These are phyloP conservation scores for Cutaneotrichosporon spelunceum DNA, from an alignment of 1,284 basidiomycete genomes.

Conservation along the genomic window DNA sequence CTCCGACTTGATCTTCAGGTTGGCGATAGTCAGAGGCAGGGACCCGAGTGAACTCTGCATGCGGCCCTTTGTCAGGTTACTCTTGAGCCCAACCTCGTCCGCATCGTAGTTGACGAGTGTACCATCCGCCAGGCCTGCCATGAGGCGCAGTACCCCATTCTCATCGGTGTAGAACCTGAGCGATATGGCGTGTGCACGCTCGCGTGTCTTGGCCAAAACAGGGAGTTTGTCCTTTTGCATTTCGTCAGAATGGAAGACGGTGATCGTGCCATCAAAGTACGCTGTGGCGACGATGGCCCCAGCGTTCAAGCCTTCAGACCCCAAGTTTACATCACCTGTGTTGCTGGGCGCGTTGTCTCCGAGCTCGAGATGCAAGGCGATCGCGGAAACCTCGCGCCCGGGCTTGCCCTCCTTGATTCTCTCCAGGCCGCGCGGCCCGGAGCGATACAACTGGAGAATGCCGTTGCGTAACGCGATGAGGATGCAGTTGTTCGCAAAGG, in stretches of 20 bases:
- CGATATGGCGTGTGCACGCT: slow-evolving; percentile 28
- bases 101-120: slow-evolving; percentile 62
- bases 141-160: slow-evolving; percentile 57
- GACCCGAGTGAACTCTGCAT: slow-evolving; percentile 48
- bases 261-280: not conserved
- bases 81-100: slow-evolving; percentile 17
- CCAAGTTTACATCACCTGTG: not conserved
- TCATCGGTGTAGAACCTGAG: slow-evolving; percentile 38
- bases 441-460: not conserved
- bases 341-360: not conserved
- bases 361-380: not conserved
- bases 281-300: not conserved
- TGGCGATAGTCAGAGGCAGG: slow-evolving; percentile 29
- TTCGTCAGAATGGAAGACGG: not conserved
- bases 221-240: not conserved
- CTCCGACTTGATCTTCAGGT: slow-evolving; percentile 17
- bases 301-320: not conserved
- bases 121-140: slow-evolving; percentile 78
- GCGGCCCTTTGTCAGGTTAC: slow-evolving; percentile 45
- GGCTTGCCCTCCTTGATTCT: slow-evolving; percentile 12
- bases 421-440: not conserved
- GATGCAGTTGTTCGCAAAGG: slow-evolving; percentile 64
- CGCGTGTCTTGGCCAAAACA: slow-evolving; percentile 17
- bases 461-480: slow-evolving; percentile 58
- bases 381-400: slow-evolving; percentile 3